phyloP scores from a whole-genome alignment of 208 protist genomes.

The Porcisia hertigi region DNA sequence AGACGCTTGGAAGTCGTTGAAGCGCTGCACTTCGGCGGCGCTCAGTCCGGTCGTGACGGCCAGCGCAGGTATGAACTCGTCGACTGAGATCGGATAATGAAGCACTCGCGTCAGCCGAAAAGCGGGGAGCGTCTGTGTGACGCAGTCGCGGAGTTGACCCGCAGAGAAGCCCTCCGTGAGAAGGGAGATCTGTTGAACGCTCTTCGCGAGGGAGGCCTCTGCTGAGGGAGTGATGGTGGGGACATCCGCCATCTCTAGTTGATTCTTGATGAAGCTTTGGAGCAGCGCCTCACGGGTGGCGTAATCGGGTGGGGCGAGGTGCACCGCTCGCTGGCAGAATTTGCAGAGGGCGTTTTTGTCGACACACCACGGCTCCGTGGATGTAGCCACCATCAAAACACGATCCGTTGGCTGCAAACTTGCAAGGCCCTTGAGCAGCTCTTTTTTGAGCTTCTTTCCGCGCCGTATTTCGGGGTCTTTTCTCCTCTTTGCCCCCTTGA shows the following conservation, averaged over 20 bases:
- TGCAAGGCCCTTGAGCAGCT: slow-evolving; percentile 76
- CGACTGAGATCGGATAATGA: slow-evolving; percentile 59
- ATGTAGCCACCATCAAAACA: slow-evolving; percentile 88
- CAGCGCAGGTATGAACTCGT: slow-evolving; percentile 83
- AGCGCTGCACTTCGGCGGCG: slow-evolving; percentile 51
- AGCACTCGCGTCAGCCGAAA: slow-evolving; percentile 76
- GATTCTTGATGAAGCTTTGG: slow-evolving; percentile 42
- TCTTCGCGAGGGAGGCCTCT: slow-evolving; percentile 26
- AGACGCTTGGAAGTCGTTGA: slow-evolving; percentile 62
- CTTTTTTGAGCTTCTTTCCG: slow-evolving; percentile 92
- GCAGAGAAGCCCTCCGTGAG: slow-evolving; percentile 80
- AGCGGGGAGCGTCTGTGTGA: slow-evolving; percentile 60
- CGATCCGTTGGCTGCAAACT: slow-evolving; percentile 86
- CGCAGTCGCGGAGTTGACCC: slow-evolving; percentile 55
- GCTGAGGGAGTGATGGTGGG: slow-evolving; percentile 17
- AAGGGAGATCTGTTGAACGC: slow-evolving; percentile 67
- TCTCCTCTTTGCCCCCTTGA: slow-evolving; percentile 53
- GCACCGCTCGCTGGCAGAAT: slow-evolving; percentile 77
- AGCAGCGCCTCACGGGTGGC: slow-evolving; percentile 80
- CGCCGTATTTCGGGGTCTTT: slow-evolving; percentile 65
- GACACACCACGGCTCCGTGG: slow-evolving; percentile 71
- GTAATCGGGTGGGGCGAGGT: slow-evolving; percentile 88
- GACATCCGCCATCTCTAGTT: slow-evolving; percentile 9
- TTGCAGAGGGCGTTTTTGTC: slow-evolving; percentile 60
- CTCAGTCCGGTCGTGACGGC: slow-evolving; percentile 49